Evolutionary conservation across 768 basidiomycete genomes (phyloP).

Genomic region (Candolleomyces eurysporus): DNA sequence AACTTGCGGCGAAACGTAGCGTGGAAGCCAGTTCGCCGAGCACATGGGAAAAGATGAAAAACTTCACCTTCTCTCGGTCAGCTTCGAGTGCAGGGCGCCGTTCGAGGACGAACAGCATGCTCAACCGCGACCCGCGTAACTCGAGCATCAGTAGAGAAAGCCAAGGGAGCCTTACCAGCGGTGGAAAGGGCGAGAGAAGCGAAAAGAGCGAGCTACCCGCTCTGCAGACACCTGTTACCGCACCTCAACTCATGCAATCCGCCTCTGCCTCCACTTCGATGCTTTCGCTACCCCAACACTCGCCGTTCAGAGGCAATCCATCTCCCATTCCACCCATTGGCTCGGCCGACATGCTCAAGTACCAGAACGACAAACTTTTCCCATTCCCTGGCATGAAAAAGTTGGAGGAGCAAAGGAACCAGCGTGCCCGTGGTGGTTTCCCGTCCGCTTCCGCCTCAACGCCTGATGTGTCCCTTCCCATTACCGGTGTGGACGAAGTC

Average conservation of each 20-base stretch:
- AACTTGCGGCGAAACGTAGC: constrained; percentile 42
- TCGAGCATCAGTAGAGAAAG: constrained; percentile 76
- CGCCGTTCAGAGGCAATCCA: constrained; percentile 47
- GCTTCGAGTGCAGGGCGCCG: constrained; percentile 69
- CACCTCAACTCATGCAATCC: constrained; percentile 49
- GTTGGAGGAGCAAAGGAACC: constrained; percentile 68
- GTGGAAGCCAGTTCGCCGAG: constrained; percentile 54
- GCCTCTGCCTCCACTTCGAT: constrained; percentile 73
- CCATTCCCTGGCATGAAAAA: constrained; percentile 87
- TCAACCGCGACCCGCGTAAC: constrained; percentile 62
- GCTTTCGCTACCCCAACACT: constrained; percentile 57
- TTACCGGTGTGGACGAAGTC: constrained; percentile 48
- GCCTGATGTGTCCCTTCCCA: constrained; percentile 41
- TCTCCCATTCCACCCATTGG: constrained; percentile 82
- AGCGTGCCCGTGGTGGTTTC: constrained; percentile 46
- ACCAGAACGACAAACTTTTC: constrained; percentile 77
- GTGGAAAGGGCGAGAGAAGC: constrained; percentile 56
- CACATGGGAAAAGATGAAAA: constrained; percentile 74
- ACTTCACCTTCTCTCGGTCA: constrained; percentile 56
- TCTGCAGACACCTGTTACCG: constrained; percentile 36
- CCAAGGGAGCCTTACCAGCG: constrained; percentile 64
- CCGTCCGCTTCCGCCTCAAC: constrained; percentile 43
- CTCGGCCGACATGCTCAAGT: constrained; percentile 67
- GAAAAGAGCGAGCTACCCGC: constrained; percentile 27
- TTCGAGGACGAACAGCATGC: constrained; percentile 77